A percentile compares a stretch with the other conserved stretches of the same genome.
These are phyloP conservation scores for Chytriomyces sp. DNA, from an alignment of 192 early-diverging fungal species.

Conservation along the genomic window DNA sequence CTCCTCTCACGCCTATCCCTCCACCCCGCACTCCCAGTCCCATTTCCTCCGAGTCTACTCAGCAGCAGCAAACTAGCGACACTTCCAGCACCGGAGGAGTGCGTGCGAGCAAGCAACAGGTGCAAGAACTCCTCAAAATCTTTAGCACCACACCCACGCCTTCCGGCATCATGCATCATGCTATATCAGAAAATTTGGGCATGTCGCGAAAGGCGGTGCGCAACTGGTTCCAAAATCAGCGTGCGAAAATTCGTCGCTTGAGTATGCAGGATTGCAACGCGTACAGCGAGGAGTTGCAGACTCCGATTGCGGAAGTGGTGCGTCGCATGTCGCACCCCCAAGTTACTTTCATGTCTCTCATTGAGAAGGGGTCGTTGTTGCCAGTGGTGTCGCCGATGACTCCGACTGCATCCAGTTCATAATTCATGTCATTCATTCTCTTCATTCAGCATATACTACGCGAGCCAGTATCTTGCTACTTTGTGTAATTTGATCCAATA, in stretches of 20 bases:
- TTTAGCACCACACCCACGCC: not conserved
- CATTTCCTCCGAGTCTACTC: not conserved
- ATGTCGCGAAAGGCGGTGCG: conserved; percentile 13
- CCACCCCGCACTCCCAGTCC: not conserved
- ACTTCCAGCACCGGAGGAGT: no score
- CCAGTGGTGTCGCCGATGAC: not conserved
- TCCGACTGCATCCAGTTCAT: not conserved
- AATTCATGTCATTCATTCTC: not conserved
- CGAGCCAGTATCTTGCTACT: not conserved
- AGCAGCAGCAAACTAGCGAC: not conserved
- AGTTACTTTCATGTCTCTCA: not conserved
- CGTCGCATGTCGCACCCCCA: not conserved
- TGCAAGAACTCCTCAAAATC: not conserved
- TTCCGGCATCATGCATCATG: conserved; percentile 2
- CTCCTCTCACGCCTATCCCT: not conserved
- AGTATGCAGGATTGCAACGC: not conserved
- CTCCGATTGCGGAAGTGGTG: not conserved
- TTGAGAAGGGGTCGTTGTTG: not conserved
- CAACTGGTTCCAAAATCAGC: conserved; percentile 1
- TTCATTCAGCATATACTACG: not conserved
- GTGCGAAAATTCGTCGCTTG: not conserved
- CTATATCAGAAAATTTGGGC: not conserved
- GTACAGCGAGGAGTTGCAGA: not conserved
- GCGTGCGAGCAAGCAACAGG: not conserved
- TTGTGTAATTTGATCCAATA: not conserved